A percentile compares a stretch with the other conserved stretches of the same genome.
Conservation (phyloP, 768 basidiomycete species). For the Basidioascus undulatus region DNA sequence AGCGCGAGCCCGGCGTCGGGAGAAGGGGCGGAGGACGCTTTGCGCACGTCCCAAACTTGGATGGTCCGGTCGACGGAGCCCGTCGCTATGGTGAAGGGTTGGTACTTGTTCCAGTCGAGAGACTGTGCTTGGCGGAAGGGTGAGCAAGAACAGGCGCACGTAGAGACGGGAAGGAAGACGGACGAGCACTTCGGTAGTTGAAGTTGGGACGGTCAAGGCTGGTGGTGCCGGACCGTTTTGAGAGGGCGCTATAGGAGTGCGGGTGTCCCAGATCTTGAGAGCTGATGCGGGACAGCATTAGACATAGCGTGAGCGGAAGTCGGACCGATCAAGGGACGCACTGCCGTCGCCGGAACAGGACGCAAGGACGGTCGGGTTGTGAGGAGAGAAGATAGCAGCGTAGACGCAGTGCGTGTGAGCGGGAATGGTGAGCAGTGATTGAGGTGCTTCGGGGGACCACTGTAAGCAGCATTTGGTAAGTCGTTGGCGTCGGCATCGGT, state of each 20-base stretch:
- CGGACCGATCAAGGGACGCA: constrained; percentile 11
- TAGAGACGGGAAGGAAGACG: constrained; percentile 1
- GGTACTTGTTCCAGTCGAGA: constrained; percentile 84
- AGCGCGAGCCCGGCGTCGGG: constrained; percentile 31
- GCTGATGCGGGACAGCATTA: no score
- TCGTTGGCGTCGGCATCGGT: not conserved
- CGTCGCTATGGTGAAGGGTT: constrained; percentile 48
- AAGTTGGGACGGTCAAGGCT: not conserved
- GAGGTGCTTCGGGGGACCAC: constrained; percentile 69
- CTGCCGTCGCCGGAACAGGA: constrained; percentile 74
- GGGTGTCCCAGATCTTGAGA: constrained; percentile 48
- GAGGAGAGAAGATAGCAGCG: constrained; percentile 76
- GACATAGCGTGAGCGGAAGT: constrained; percentile 11
- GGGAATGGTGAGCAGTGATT: constrained; percentile 55
- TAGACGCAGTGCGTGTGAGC: constrained; percentile 73
- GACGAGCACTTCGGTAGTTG: not conserved
- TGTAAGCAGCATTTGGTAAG: constrained; percentile 16
- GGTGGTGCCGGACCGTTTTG: not conserved
- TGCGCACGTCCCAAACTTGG: constrained; percentile 69
- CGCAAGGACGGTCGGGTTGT: constrained; percentile 54
- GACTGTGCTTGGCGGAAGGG: constrained; percentile 15
- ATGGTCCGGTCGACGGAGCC: constrained; percentile 52
- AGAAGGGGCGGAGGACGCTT: constrained; percentile 34
- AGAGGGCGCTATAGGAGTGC: constrained; percentile 8
- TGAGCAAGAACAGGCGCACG: not conserved